Evolutionary conservation across 2,329 filamentous ascomycete species (phyloP).

Genomic region (Sclerotinia borealis): DNA sequence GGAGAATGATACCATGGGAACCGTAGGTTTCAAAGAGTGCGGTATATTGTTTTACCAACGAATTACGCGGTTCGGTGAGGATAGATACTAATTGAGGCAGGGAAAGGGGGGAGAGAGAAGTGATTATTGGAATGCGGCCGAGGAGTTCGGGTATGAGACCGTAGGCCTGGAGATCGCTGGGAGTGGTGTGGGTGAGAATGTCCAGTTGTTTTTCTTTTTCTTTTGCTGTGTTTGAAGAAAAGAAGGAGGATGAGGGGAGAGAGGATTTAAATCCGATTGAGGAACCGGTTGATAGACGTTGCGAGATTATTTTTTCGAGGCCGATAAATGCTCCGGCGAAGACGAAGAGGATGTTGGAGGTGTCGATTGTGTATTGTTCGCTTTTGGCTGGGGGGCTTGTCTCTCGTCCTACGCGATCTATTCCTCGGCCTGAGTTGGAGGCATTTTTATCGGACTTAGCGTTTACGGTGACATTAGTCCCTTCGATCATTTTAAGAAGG

Average conservation of each 20-base stretch:
- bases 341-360: slow-evolving; percentile 94
- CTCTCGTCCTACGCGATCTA: slow-evolving; percentile 21
- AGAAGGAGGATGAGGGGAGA: slow-evolving; percentile 43
- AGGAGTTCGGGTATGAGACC: slow-evolving; percentile 95
- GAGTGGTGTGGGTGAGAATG: slow-evolving; percentile 52
- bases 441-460: slow-evolving; percentile 62
- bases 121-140: slow-evolving; percentile 87
- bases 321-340: slow-evolving; percentile 95
- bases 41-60: slow-evolving; percentile 80
- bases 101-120: slow-evolving; percentile 72
- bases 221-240: slow-evolving; percentile 37
- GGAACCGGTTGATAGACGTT: slow-evolving; percentile 73
- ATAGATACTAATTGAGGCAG: slow-evolving; percentile 70
- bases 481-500: slow-evolving; percentile 90
- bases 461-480: slow-evolving; percentile 86
- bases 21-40: slow-evolving; percentile 73
- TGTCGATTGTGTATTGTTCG: slow-evolving; percentile 68
- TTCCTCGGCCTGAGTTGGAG: slow-evolving; percentile 11
- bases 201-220: slow-evolving; percentile 5
- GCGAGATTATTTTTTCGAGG: slow-evolving; percentile 78
- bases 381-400: slow-evolving; percentile 21
- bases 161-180: slow-evolving; percentile 72
- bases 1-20: slow-evolving; percentile 64
- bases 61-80: slow-evolving; percentile 86
- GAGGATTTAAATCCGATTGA: slow-evolving; percentile 90